Conservation (phyloP, 2,329 filamentous ascomycete species). For the Botrytis medusae region DNA sequence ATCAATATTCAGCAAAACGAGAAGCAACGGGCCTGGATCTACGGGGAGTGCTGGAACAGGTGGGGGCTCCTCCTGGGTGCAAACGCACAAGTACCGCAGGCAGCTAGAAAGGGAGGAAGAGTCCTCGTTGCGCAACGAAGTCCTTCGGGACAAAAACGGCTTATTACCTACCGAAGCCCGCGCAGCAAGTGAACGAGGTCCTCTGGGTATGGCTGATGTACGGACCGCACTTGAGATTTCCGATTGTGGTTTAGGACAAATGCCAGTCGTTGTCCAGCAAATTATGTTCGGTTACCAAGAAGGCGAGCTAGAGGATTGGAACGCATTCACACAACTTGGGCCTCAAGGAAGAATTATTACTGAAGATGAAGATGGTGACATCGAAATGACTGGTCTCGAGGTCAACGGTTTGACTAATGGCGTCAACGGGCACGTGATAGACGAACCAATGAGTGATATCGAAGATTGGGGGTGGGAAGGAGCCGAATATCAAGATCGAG, state of each 20-base stretch:
- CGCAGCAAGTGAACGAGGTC: constrained; percentile 67
- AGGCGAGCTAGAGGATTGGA: constrained; percentile 69
- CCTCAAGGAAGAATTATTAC: constrained; percentile 40
- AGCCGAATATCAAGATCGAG: constrained; percentile 51
- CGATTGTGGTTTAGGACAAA: constrained; percentile 73
- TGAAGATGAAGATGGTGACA: constrained; percentile 40
- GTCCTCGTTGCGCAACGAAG: constrained; percentile 68
- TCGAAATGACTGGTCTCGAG: constrained; percentile 39
- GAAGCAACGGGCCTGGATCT: constrained; percentile 64
- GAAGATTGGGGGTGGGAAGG: constrained; percentile 66
- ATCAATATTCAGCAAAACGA: constrained; percentile 62
- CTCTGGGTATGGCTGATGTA: constrained; percentile 76
- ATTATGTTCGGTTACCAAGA: constrained; percentile 73
- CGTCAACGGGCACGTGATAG: constrained; percentile 46
- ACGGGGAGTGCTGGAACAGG: constrained; percentile 63
- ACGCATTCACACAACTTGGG: constrained; percentile 51
- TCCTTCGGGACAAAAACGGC: constrained; percentile 72
- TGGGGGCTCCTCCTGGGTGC: constrained; percentile 67
- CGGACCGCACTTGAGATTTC: constrained; percentile 73
- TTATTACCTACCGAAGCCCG: constrained; percentile 79
- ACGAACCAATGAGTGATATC: constrained; percentile 54
- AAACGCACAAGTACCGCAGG: constrained; percentile 74
- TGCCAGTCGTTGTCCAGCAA: constrained; percentile 70
- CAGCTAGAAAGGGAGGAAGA: constrained; percentile 77
- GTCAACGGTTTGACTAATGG: constrained; percentile 40